Evolutionary conservation across 371 early-diverging fungal genomes (phyloP), one percentile per base, ranked within the genome.

Genomic region (Nosema granulosis): DNA sequence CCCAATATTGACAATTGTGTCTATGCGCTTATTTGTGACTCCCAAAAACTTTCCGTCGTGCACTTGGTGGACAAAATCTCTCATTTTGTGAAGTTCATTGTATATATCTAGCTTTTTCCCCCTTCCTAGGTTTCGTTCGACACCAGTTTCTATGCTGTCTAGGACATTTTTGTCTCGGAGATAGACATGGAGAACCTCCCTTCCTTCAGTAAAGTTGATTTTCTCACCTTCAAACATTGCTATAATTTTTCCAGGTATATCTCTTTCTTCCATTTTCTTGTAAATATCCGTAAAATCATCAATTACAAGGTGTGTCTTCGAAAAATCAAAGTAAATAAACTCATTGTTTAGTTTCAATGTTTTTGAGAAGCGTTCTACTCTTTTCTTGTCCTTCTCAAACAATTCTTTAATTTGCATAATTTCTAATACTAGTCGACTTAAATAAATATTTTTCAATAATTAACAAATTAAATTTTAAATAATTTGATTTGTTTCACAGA

Each of bases 121-220:
- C 16, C 16, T 35, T n/a, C 77, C 77, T 51, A 70, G 11, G 28
- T 61, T 51, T 6, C 0, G 43, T 49, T 35, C 32, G 0, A 0
- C 3, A 38, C 32, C 52, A 26, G 24, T 29, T 52, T 90, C 91
- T 38, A 89, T 76, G 81, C 93, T 91, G 24, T 92, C 89, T 37
- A 87, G 86, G 84, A 91, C 89, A 74, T 90, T 87, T 62, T 89
- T 85, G 85, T 95, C 93, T 78, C 98, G 90, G 66, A 97, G 88
- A 9, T 94, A 93, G 43, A 93, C 88, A 83, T 97, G 97, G 37
- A 97, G 89, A 34, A 96, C 98, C 28, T 94, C 90, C 54, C 96
- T 91, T 76, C 92, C 87, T 88, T 97, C 98, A 34, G 98, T 96
- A 77, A 91, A 91, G 88, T 97, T 97, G 86, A 97, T 94, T 76